Conservation (phyloP, 768 basidiomycete genomes). For the Pleurotus ostreatus region DNA sequence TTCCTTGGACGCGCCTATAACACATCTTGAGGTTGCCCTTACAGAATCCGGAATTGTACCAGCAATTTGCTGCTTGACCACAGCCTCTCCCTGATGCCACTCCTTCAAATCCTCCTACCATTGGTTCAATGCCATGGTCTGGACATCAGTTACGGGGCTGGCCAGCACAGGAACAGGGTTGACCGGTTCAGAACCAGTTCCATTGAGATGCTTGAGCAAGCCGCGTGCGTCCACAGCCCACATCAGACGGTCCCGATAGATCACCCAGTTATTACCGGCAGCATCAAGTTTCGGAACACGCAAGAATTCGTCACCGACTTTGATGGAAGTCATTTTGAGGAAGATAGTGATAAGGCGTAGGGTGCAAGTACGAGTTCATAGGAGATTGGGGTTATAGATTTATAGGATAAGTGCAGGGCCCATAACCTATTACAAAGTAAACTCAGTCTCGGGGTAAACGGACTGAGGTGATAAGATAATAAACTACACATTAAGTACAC, state of each 20-base stretch:
- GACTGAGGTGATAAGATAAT: not conserved
- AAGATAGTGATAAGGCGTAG: constrained; percentile 7
- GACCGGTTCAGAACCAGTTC: not conserved
- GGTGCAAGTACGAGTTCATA: constrained; percentile 2
- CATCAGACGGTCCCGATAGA: not conserved
- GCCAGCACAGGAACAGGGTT: not conserved
- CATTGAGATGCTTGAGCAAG: not conserved
- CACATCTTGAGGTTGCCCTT: too few species aligned
- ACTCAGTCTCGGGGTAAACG: not conserved
- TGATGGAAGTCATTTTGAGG: not conserved
- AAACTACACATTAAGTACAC: not conserved
- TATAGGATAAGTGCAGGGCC: not conserved
- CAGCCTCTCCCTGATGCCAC: not conserved
- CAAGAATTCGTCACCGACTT: not conserved
- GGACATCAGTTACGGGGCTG: not conserved
- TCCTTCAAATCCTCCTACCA: not conserved
- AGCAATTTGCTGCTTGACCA: not conserved
- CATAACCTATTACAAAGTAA: not conserved
- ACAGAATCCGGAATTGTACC: not conserved
- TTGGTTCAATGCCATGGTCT: not conserved
- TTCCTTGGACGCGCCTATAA: too few species aligned
- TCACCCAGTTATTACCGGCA: constrained; percentile 5
- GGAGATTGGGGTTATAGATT: not conserved
- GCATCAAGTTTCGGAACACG: not conserved
- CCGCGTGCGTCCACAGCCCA: not conserved